Base-by-base conservation (phyloP, 1,139 yeast species). In the Taphrina confusa region DNA sequence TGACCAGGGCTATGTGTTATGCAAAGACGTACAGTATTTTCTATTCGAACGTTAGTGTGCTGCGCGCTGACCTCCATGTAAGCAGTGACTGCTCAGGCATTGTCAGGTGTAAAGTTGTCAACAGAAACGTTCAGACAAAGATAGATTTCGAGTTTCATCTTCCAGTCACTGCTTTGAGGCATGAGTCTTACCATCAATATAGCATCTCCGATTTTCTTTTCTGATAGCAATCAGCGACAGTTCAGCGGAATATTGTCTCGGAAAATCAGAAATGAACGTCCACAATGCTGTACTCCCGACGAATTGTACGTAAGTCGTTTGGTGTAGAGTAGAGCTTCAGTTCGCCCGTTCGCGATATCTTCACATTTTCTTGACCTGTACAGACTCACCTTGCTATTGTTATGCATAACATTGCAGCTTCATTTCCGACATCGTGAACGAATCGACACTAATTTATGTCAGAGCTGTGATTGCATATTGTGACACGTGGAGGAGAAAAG, bases 321-420 rank as follows among this genome's bases (percentile, higher is more conserved):
- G 57, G 33, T 27, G 20, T 54, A 27, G 40, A 46, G 28, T 36
- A 16, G 18, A 25, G 28, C 51, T 54, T 54, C 58, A 54, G 58
- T 44, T 54, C 58, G 58, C 58, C 58, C 58, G 58, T 54, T 54
- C 58, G 58, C 58, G 47, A 54, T 54, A 54, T 54, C 58, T 34
- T 54, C 58, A 54, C 20, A 16, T 54, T 18, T 16, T 44, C 47
- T 5, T 22, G 28, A 4, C 28, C 8, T 6, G 16, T 9, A 16
- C 14, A 25, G 36, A 14, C 33, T 50, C n/a, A 50, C 34, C 23
- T n/a, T 9, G 23, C 2, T 30, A 25, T n/a, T 12, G 34, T 12
- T n/a, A 20, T n/a, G 14, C n/a, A 12, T 8, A 9, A 16, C 34
- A 18, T 27, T n/a, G 14, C 23, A n/a, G 18, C 14, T 14, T 12